phyloP scores from a whole-genome alignment of 495 filamentous ascomycete species.

The Hyaloscypha variabilis region DNA sequence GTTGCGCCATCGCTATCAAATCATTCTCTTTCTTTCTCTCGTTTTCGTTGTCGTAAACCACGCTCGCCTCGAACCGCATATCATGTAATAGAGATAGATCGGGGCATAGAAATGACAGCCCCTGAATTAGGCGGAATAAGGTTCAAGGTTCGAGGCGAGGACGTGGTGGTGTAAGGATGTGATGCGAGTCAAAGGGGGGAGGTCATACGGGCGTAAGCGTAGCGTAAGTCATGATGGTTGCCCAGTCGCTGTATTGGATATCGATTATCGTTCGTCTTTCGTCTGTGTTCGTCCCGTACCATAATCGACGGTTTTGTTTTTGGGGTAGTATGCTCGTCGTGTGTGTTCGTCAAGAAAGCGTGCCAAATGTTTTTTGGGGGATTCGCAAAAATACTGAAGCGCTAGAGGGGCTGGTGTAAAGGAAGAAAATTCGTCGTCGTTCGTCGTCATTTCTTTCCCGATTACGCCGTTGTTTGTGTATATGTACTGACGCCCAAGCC shows the following conservation, averaged over 20 bases:
- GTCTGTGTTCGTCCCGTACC: constrained; percentile 11
- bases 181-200: background rate
- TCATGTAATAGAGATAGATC: too few species aligned
- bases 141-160: constrained; percentile 7
- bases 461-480: constrained; percentile 30
- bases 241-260: constrained; percentile 38
- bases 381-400: background rate
- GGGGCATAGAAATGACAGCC: background rate
- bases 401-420: background rate
- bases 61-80: too few species aligned
- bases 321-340: constrained; percentile 1
- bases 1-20: too few species aligned
- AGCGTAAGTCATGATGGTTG: constrained; percentile 37
- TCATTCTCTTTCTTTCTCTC: too few species aligned
- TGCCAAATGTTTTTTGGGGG: background rate
- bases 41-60: too few species aligned
- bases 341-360: background rate
- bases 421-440: constrained; percentile 13
- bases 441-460: constrained; percentile 20
- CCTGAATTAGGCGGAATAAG: constrained; percentile 17
- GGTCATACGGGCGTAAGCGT: background rate
- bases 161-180: background rate
- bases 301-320: constrained; percentile 12
- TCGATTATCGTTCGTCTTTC: constrained; percentile 26
- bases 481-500: constrained; percentile 29